Evolutionary conservation across 257 asterid species (phyloP).

Genomic region (Solanum sejunctum): DNA sequence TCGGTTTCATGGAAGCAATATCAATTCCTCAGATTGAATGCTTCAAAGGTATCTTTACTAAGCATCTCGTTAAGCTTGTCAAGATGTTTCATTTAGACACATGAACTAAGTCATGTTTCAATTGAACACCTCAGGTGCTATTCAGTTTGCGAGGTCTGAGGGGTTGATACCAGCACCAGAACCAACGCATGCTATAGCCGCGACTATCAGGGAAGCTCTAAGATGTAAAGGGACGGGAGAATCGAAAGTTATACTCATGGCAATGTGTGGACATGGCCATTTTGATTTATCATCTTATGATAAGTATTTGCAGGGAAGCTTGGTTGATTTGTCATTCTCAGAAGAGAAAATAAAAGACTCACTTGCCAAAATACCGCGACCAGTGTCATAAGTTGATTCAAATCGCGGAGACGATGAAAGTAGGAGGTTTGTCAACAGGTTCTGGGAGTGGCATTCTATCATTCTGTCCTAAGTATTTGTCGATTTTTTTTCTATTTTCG

Average conservation of each 20-base stretch:
- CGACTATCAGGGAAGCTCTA: slow-evolving; percentile 78
- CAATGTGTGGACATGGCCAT: slow-evolving; percentile 97
- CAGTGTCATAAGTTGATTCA: not conserved
- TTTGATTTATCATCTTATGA: slow-evolving; percentile 88
- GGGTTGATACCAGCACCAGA: slow-evolving; percentile 95
- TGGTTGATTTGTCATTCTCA: slow-evolving; percentile 60
- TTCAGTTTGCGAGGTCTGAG: slow-evolving; percentile 78
- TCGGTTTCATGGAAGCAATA: slow-evolving; percentile 67
- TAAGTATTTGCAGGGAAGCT: slow-evolving; percentile 58
- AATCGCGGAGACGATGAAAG: not conserved
- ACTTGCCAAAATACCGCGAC: slow-evolving; percentile 52
- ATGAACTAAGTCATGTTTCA: too few relatives aligned
- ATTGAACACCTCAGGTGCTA: slow-evolving; percentile 37
- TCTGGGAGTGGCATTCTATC: not conserved
- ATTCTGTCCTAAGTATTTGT: not conserved
- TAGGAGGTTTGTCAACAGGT: not conserved
- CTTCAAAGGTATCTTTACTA: slow-evolving; percentile 42
- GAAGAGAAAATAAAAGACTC: slow-evolving; percentile 47
- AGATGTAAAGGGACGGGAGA: slow-evolving; percentile 79
- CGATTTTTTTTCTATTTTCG: not conserved
- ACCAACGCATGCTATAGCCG: slow-evolving; percentile 88
- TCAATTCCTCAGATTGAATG: slow-evolving; percentile 87
- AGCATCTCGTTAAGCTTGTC: not conserved
- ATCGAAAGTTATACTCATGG: slow-evolving; percentile 79
- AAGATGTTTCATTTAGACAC: too few relatives aligned